Base-by-base conservation (phyloP, 306 rosid species). In the Notholithocarpus densiflorus region DNA sequence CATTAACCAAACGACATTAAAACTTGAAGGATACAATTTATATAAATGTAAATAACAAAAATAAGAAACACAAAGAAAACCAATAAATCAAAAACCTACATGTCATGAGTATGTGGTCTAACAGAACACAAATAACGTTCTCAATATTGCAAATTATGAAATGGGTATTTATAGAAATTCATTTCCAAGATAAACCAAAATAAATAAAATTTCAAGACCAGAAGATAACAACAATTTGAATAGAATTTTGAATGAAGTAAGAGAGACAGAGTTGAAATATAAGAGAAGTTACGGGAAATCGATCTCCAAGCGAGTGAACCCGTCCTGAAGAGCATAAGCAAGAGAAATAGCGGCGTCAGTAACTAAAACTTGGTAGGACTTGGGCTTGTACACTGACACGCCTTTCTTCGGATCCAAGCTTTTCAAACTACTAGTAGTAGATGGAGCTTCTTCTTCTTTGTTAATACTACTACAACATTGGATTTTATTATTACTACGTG, bases 291-390 rank as follows among this genome's bases (percentile, higher is more conserved):
- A 92, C 98, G 98, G 98, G 80, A 94, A 94, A 89, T 94, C 98
- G 59, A 92, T 92, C 85, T 94, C 98, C 83, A 94, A 76, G 80
- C 97, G 95, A 66, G 80, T 77, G 75, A 82, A 86, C 78, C 97
- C 94, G 20, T 89, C 92, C 29, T 85, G 75, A 64, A 94, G 95
- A 80, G 97, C 98, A 68, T 6, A 85, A 48, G 93, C 87, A 7
- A 94, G 98, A 14, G 97, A 87, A 53, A 79, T 89, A 5, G 97
- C 93, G 48, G 98, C 97, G 73, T 94, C 97, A 2, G 89, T 68
- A 64, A 88, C 90, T 3, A 95, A 91, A 74, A 92, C 93, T 78
- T 92, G 82, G 61, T 95, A 95, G 20, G 97, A 92, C 73, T 92
- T 92, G 9, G 97, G 98, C 75, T 95, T 95, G 84, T 95, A 95